Evolutionary conservation across 2,329 filamentous ascomycete genomes (phyloP).

Genomic region (Diplodia mutila): DNA sequence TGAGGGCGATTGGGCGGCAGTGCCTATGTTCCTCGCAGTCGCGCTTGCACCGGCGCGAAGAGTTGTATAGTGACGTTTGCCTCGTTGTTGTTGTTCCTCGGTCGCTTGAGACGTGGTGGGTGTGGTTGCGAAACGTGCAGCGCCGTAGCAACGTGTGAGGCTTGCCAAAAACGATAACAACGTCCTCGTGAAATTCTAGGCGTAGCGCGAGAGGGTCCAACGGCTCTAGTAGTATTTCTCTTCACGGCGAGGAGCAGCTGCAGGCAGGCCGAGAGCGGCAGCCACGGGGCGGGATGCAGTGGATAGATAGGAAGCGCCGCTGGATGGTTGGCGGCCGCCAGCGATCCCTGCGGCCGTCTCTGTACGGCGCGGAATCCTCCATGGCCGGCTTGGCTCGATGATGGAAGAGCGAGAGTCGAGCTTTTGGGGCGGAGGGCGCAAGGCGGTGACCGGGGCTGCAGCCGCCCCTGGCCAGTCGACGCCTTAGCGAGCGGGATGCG

Average conservation of each 20-base stretch:
- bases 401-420: neutral
- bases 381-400: slow-evolving; percentile 14
- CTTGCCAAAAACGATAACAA: neutral
- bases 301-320: neutral
- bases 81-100: neutral
- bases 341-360: slow-evolving; percentile 28
- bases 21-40: neutral
- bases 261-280: neutral
- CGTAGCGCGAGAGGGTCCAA: neutral
- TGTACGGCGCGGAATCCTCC: slow-evolving; percentile 30
- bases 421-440: neutral
- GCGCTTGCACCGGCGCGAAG: neutral
- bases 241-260: slow-evolving; percentile 3
- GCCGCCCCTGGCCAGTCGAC: slow-evolving; percentile 25
- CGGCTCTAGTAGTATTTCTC: neutral
- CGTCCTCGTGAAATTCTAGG: neutral
- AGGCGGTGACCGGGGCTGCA: slow-evolving; percentile 23
- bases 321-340: neutral
- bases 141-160: slow-evolving; percentile 25
- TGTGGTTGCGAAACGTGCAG: slow-evolving; percentile 21
- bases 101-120: slow-evolving; percentile 4
- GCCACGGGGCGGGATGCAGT: slow-evolving; percentile 17
- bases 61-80: neutral
- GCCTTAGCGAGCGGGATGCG: slow-evolving; percentile 21
- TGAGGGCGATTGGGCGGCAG: slow-evolving; percentile 1